Evolutionary conservation across 73 alveolate species (phyloP), one percentile per base, ranked within the genome.

Genomic region (Symbiodinium natans): DNA sequence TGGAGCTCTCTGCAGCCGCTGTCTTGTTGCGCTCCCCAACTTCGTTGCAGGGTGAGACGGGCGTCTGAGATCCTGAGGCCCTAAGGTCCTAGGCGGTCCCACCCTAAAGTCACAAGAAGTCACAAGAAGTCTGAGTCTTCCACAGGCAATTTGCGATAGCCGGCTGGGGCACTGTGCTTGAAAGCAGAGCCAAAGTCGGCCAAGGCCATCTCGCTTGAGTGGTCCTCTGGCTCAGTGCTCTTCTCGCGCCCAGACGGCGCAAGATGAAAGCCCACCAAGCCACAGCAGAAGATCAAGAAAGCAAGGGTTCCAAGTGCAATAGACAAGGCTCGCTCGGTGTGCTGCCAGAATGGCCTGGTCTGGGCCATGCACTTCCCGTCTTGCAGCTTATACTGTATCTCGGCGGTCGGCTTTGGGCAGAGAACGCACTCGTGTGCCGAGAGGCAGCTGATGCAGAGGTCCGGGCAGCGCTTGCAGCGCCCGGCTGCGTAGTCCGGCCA

Each of bases 401-500:
- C 95, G 1, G 34, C 27, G 41, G 95, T 88, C 17, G 95, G 86
- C 42, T 39, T 82, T 17, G 39, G 96, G 52, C 96, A 90, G 48
- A 83, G 75, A 38, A 90, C 75, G 52, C 96, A 90, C 34, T 73
- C 27, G 42, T 71, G 75, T 9, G 88, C 40, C 10, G 88, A 68
- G 77, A 63, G 33, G 88, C 96, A 90, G 75, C 96, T 90, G 74
- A 90, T 77, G 17, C 96, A 90, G 36, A 63, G 86, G 38, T 40
- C 86, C 13, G 96, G 88, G 87, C 96, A 90, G 40, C 96, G 96
- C 96, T 90, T 90, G 96, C 96, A 90, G 48, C 96, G 96, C 59
- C 87, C 33, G 36, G 75, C 88, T 5, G 10, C 39, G 77, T 63
- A 90, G 96, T 90, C 96, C 8, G 96, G 86, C 96, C 96, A 90